Evolutionary conservation across 2,329 filamentous ascomycete species (phyloP), one percentile per base, ranked within the genome.

Genomic region (Verticillium albo-atrum): DNA sequence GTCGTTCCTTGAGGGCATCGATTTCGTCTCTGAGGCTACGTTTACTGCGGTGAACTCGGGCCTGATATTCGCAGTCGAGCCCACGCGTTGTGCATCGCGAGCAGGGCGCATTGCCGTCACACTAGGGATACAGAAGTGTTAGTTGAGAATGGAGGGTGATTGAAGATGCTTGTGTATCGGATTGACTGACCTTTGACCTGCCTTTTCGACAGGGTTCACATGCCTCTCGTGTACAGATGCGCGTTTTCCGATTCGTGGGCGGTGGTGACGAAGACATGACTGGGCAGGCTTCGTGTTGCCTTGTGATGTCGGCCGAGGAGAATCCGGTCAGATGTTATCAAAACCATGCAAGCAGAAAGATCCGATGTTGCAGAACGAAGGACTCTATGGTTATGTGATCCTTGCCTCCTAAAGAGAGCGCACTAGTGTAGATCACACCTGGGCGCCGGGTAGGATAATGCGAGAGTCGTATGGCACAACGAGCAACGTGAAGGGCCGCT

Each of bases 61-160:
- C 17, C 27, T 51, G 37, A 26, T 62, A 59, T 28, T 30, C 15
- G 61, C 59, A 62, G 7, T 54, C 12, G 3, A 56, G 25, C 6
- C 52, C 55, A 2, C 55, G 32, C 6, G 27, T 26, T 3, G 12
- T 10, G 25, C 59, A 56, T 54, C 59, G 30, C 12, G 55, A 52
- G 14, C 61, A 62, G 6, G 61, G 59, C 2, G 6, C 53, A 32
- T 28, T 51, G 4, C 61, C 59, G 25, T 62, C 53, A 20, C 61
- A 62, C 61, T 62, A 7, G 7, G 4, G 14, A 7, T 12, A 12
- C 1, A 6, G 10, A n/a, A 26, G 20, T 20, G 35, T 20, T 7
- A 12, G 25, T 28, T 17, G 17, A n/a, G n/a, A n/a, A n/a, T n/a
- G n/a, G n/a, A n/a, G n/a, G n/a, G n/a, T n/a, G n/a, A n/a, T n/a